A percentile compares a stretch with the other conserved stretches of the same genome.
These are phyloP conservation scores for Blastobotrys elegans DNA, from an alignment of 1,139 yeast genomes.

Conservation along the genomic window DNA sequence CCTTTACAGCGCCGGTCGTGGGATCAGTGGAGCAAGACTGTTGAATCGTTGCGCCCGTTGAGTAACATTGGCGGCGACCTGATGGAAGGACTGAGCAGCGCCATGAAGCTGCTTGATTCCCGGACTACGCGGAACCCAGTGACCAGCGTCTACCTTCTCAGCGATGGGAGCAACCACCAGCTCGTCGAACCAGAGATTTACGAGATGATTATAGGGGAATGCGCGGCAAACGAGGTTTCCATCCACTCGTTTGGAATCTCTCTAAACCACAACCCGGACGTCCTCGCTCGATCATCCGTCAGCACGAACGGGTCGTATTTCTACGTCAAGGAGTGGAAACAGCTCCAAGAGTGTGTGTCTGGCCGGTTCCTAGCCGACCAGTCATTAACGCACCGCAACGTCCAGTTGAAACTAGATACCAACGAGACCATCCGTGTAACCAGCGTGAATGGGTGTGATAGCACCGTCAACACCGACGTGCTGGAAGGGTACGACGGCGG, in stretches of 20 bases:
- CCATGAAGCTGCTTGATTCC: constrained; percentile 10
- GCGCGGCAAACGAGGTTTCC: constrained; percentile 5
- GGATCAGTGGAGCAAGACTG: constrained; percentile 17
- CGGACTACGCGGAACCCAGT: constrained; percentile 7
- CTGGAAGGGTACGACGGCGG: constrained; percentile 12
- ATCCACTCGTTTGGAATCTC: constrained; percentile 18
- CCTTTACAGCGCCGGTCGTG: constrained; percentile 11
- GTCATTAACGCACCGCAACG: constrained; percentile 16
- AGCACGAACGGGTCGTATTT: constrained; percentile 16
- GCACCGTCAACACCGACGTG: constrained; percentile 12
- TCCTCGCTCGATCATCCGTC: constrained; percentile 10
- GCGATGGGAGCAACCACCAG: constrained; percentile 6
- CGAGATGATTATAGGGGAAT: constrained; percentile 6
- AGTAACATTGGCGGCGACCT: constrained; percentile 12
- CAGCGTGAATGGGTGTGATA: constrained; percentile 15
- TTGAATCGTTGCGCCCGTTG: constrained; percentile 10
- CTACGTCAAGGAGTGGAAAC: constrained; percentile 17
- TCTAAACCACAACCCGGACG: constrained; percentile 15
- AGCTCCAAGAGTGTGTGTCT: constrained; percentile 11
- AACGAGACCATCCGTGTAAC: constrained; percentile 14
- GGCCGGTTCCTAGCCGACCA: constrained; percentile 17
- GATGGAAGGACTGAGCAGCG: constrained; percentile 13
- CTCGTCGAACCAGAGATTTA: constrained; percentile 3
- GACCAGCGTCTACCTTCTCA: constrained; percentile 11
- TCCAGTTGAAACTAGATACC: constrained; percentile 18